Evolutionary conservation across 2,329 filamentous ascomycete species (phyloP), one percentile per base, ranked within the genome.

Genomic region (Lasiodiplodia gonubiensis): DNA sequence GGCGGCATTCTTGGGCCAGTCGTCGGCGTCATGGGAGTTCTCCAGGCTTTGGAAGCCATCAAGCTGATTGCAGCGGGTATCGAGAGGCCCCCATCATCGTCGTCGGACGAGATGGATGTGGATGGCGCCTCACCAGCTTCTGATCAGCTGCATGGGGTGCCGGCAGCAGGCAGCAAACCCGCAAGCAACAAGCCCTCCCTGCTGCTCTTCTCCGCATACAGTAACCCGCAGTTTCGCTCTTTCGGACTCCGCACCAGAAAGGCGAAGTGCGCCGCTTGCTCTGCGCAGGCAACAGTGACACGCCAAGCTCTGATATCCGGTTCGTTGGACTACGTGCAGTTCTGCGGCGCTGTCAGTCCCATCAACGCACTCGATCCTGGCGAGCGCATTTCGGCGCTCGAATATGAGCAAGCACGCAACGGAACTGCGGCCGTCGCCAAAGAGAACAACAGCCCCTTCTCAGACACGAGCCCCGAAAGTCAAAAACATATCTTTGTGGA

Each of bases 1-100:
- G 94, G 94, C 11, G 95, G 95, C 0, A 93, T 99, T 10, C 74
- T 99, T 1, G 95, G 95, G 0, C 94, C 95, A 0, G 93, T 97
- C 0, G 95, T 99, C 0, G 95, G 95, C 0, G 86, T 89, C 0
- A 97, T 99, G 92, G 95, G 95, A 8, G 89, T 97, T 0, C 80
- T 98, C 67, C 95, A 98, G 81, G 94, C 95, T 0, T 82, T 97
- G 1, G 93, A 98, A 80, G 89, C 92, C 0, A 89, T 98, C 73
- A 95, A 96, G 76, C 78, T 97, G n/a, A 84, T 97, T 18, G 85
- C 87, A 74, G 81, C 27, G 71, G 71, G 18, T 23, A 57, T 55
- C 33, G 51, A 54, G 55, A 55, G 48, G 42, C 27, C 23, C 6
- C 49, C 30, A 39, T 35, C 25, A 11, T 37, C 16, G 3, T 25